Base-by-base conservation (phyloP, 164 flowering plant genomes). In the Umbilicus rupestris region DNA sequence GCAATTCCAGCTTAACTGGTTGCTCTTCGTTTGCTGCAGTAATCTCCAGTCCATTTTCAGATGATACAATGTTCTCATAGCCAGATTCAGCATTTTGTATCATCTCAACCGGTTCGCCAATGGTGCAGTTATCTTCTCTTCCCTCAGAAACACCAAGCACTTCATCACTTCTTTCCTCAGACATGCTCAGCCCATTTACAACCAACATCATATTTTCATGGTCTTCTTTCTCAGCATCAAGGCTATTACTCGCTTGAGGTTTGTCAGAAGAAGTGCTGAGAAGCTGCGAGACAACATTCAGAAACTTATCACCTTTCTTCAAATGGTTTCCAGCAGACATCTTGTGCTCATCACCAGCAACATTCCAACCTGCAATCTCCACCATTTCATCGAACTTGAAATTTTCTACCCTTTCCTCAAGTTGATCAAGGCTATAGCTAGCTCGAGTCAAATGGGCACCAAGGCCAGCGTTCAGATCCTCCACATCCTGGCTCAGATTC, bases 391-490 rank as follows among this genome's bases (percentile, higher is more conserved):
- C 82, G 19, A 68, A 69, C 65, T 81, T 74, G 71, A 76, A 76
- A 57, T 20, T 65, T 39, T 73, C 69, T 69, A 84, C 70, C 58
- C 78, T 84, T 67, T 66, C 81, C 5, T 79, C 71, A 19, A 89
- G 80, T 59, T 82, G 75, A 66, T 81, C 76, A 31, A 83, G 74
- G 52, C 72, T 79, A 46, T 78, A 70, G 33, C 71, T 75, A 46
- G 88, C 86, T 76, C 79, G 84, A 10, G 75, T 79, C 19, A 86
- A 77, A 35, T 82, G 77, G 7, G 72, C 62, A 64, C 66, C 77
- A 33, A 87, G 76, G 72, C 67, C 59, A 47, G 45, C 73, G 47
- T 78, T 80, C 69, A 74, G 78, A 19, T 74, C 73, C 45, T 70
- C 69, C 29, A 83, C 67, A 7, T 44, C 78, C 62, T 66, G 62